Percentiles rank a stretch among this genome's conserved stretches.
Conservation (phyloP, 148 eudicot species). For the Simmondsia chinensis region DNA sequence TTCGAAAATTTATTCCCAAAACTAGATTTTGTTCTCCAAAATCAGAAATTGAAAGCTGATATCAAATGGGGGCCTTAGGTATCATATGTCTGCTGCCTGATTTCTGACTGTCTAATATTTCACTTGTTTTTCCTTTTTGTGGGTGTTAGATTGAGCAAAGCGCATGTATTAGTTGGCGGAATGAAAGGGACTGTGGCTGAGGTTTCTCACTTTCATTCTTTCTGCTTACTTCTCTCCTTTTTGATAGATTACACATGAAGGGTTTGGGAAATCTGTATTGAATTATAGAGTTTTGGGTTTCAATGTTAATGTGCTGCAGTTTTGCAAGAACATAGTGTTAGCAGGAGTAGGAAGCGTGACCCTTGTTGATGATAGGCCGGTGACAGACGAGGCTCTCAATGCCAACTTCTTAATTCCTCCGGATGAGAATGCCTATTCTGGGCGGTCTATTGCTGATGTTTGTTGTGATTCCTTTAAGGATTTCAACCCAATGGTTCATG, state of each 20-base stretch:
- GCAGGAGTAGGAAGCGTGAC: conserved; percentile 96
- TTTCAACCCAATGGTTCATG: conserved; percentile 95
- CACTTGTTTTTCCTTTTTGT: conserved; percentile 2
- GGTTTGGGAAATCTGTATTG: neutral
- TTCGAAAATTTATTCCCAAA: too few species aligned
- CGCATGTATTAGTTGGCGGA: conserved; percentile 78
- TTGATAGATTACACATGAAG: neutral
- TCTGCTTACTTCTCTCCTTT: neutral
- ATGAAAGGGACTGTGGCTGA: conserved; percentile 80
- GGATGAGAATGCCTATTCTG: conserved; percentile 26
- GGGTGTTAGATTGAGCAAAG: conserved; percentile 66
- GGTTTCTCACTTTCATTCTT: too few species aligned
- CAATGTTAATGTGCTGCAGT: conserved; percentile 31
- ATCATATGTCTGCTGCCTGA: neutral
- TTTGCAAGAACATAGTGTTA: conserved; percentile 93
- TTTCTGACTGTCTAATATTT: neutral
- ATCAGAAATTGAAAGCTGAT: too few species aligned
- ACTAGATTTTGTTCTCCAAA: too few species aligned
- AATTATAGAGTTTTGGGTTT: neutral
- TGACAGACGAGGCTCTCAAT: conserved; percentile 48
- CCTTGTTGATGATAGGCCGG: conserved; percentile 64
- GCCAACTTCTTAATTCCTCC: conserved; percentile 74
- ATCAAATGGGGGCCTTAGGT: too few species aligned
- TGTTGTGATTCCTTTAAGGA: conserved; percentile 83
- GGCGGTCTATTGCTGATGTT: conserved; percentile 63